phyloP scores from a whole-genome alignment of 106 monocot genomes.

The Dendrobium nobile region DNA sequence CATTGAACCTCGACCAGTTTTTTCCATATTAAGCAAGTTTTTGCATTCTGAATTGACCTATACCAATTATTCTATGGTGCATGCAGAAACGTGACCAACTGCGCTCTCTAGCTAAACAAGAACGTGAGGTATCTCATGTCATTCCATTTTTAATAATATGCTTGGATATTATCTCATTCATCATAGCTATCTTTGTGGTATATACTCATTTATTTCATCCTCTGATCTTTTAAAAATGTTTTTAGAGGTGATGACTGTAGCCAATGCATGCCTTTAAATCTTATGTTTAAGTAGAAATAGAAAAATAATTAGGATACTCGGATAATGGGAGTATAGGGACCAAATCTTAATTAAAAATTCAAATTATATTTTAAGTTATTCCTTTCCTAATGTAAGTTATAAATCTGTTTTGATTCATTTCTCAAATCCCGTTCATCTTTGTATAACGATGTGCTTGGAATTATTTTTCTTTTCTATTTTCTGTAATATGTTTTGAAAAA shows the following conservation, averaged over 20 bases:
- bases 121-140: conserved; percentile 41
- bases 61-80: neutral
- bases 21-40: neutral
- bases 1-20: neutral
- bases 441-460: neutral
- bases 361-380: neutral
- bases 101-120: conserved; percentile 35
- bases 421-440: neutral
- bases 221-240: neutral
- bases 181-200: neutral
- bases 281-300: neutral
- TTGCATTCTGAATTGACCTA: neutral
- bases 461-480: neutral
- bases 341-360: neutral
- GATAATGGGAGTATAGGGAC: neutral
- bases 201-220: neutral
- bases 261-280: neutral
- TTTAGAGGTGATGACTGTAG: neutral
- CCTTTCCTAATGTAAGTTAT: neutral
- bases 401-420: neutral
- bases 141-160: neutral
- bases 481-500: neutral
- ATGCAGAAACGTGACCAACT: conserved; percentile 52
- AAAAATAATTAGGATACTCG: neutral
- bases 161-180: neutral